Evolutionary conservation across 2,329 filamentous ascomycete species (phyloP), one percentile per base, ranked within the genome.

Genomic region (Pseudocercospora eumusae): DNA sequence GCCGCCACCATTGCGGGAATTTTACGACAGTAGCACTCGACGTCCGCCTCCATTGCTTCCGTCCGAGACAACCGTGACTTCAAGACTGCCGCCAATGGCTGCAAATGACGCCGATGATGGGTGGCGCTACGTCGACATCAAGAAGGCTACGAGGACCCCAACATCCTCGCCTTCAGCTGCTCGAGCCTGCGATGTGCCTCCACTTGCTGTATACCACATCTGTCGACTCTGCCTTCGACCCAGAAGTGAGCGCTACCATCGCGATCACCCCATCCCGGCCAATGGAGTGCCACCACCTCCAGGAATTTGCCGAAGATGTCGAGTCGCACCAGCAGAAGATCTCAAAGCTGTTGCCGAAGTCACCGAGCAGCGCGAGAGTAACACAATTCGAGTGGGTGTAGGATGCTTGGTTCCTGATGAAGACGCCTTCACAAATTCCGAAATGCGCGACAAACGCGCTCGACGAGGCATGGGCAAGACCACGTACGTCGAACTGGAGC

Each of bases 301-400:
- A 25, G 70, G 70, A 4, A 73, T 76, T 15, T 76, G 74, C 65
- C 64, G 72, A 61, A 67, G 73, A 53, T 76, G 74, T 50, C 71
- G 70, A 21, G 66, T 70, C 21, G 60, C 57, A 11, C 63, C 67
- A 11, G 67, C 67, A 13, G 67, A 70, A 8, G 70, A 70, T 18
- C 60, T 57, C 23, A 61, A 60, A 18, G 53, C 59, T 4, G 56
- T 57, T 15, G 58, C 62, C 13, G 64, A 70, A 15, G 33, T 71
- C 15, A 60, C 68, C 9, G 60, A 64, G 45, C 23, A 65, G 23
- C 28, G 61, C 27, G 67, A 71, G 44, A 74, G 71, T 61, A 67
- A 70, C 50, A 62, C 68, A 28, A 65, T 71, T 42, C 68, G 65
- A 33, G 47, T 74, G 5, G 72, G 72, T n/a, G 42, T 74, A 21